Percentiles rank a stretch among this genome's conserved stretches.
phyloP scores from a whole-genome alignment of 805 yeast genomes.

The Cyberlindnera japonica region DNA sequence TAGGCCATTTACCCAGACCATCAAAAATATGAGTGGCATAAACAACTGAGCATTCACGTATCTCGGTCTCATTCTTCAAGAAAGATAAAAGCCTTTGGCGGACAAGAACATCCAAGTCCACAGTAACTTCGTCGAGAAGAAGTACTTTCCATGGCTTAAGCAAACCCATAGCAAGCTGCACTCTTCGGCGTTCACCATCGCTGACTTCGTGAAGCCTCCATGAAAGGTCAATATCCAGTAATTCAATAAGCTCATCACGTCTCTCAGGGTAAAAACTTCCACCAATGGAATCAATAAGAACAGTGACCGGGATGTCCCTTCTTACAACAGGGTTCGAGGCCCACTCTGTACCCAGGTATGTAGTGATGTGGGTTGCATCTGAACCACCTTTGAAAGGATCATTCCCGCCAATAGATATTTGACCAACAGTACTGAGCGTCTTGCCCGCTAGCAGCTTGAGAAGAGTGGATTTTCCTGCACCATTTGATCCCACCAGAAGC shows the following conservation, averaged over 20 bases:
- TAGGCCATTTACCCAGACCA: slow-evolving; percentile 90
- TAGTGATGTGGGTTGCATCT: slow-evolving; percentile 48
- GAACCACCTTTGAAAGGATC: slow-evolving; percentile 76
- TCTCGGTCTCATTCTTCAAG: slow-evolving; percentile 66
- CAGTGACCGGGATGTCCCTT: slow-evolving; percentile 84
- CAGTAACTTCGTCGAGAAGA: slow-evolving; percentile 94
- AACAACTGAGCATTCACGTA: slow-evolving; percentile 70
- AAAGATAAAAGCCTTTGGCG: slow-evolving; percentile 70
- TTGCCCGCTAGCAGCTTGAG: slow-evolving; percentile 87
- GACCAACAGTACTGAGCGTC: slow-evolving; percentile 73
- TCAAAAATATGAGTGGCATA: slow-evolving; percentile 97
- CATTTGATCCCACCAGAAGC: slow-evolving; percentile 87
- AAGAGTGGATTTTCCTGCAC: slow-evolving; percentile 94
- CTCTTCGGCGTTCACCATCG: slow-evolving; percentile 94
- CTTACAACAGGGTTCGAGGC: slow-evolving; percentile 86
- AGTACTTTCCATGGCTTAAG: slow-evolving; percentile 85
- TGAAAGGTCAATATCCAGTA: slow-evolving; percentile 77
- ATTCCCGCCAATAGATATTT: slow-evolving; percentile 67
- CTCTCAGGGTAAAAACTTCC: slow-evolving; percentile 69
- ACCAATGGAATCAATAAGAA: slow-evolving; percentile 77
- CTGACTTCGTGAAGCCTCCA: slow-evolving; percentile 94
- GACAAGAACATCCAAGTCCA: slow-evolving; percentile 91
- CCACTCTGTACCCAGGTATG: slow-evolving; percentile 97
- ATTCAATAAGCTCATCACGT: slow-evolving; percentile 67
- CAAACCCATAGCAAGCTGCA: slow-evolving; percentile 90